These are phyloP conservation scores for Stagonosporopsis vannaccii DNA, from an alignment of 2,329 filamentous ascomycete genomes.

Conservation along the genomic window DNA sequence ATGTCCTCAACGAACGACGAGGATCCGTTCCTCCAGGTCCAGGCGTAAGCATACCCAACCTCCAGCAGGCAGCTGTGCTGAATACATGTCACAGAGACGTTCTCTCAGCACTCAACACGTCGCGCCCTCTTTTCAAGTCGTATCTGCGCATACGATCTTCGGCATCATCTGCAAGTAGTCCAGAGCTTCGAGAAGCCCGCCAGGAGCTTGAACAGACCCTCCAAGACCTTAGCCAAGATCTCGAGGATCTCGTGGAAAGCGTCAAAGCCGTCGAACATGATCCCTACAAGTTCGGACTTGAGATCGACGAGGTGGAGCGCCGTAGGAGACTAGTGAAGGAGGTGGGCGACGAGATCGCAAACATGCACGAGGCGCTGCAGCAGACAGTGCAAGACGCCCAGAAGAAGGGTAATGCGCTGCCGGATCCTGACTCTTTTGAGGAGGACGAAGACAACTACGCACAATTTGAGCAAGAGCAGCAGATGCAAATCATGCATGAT, in stretches of 20 bases:
- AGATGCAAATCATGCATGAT: conserved; percentile 89
- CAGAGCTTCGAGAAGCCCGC: conserved; percentile 68
- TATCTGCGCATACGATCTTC: conserved; percentile 96
- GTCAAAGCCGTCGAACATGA: conserved; percentile 88
- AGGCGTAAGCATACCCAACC: conserved; percentile 47
- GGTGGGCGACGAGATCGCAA: conserved; percentile 85
- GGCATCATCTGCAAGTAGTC: conserved; percentile 70
- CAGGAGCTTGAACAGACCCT: conserved; percentile 82
- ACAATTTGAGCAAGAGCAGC: conserved; percentile 89
- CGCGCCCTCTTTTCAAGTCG: conserved; percentile 87
- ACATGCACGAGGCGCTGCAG: conserved; percentile 84
- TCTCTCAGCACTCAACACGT: conserved; percentile 78
- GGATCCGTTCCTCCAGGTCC: conserved; percentile 61
- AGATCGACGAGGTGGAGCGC: conserved; percentile 80
- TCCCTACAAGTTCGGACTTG: conserved; percentile 85
- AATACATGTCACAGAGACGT: conserved; percentile 73
- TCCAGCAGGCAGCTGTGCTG: conserved; percentile 23
- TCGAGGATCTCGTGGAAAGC: conserved; percentile 85
- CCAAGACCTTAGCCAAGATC: conserved; percentile 77
- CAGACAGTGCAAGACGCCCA: conserved; percentile 60
- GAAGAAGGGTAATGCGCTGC: conserved; percentile 57
- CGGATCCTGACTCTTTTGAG: conserved; percentile 66
- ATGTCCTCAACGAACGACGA: conserved; percentile 50
- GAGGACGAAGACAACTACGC: conserved; percentile 68
- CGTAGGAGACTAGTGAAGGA: conserved; percentile 85